These are phyloP conservation scores for Penicillium italicum DNA, from an alignment of 2,329 filamentous ascomycete genomes.

Conservation along the genomic window DNA sequence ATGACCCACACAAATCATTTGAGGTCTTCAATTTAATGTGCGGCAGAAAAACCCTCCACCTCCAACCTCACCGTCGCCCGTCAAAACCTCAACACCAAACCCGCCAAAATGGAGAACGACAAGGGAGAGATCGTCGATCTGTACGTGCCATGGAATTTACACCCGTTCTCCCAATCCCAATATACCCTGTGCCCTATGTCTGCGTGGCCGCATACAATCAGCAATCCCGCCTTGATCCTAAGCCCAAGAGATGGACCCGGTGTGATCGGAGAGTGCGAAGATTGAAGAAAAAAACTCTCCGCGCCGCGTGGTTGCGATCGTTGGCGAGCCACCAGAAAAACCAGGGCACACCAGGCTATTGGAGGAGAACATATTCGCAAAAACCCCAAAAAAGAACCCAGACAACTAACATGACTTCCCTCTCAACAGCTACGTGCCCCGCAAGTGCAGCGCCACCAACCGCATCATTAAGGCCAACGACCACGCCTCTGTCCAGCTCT, in stretches of 20 bases:
- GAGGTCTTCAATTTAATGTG: conserved; percentile 30
- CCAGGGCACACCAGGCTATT: conserved; percentile 6
- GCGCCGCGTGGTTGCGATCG: conserved; percentile 4
- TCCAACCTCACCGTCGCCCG: conserved; percentile 35
- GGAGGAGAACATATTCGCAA: conserved; percentile 5
- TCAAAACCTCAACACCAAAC: conserved; percentile 39
- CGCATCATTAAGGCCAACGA: conserved; percentile 99
- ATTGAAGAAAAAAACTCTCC: background rate
- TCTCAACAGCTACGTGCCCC: conserved; percentile 78
- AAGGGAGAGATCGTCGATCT: conserved; percentile 99
- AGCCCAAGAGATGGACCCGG: conserved; percentile 2
- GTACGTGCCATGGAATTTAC: conserved; percentile 55
- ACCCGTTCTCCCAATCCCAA: conserved; percentile 12
- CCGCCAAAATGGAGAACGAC: conserved; percentile 96
- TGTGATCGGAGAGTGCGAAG: background rate
- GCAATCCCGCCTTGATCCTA: conserved; percentile 6
- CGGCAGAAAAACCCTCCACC: conserved; percentile 31
- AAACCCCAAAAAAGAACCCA: conserved; percentile 5
- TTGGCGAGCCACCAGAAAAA: conserved; percentile 6
- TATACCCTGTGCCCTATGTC: conserved; percentile 16
- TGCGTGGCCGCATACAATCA: conserved; percentile 10
- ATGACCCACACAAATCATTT: conserved; percentile 43
- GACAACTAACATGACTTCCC: conserved; percentile 10
- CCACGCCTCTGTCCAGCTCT: conserved; percentile 97
- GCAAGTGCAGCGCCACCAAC: conserved; percentile 98